Evolutionary conservation across 169 alveolate genomes (phyloP).

Genomic region (Eimeria zaria): DNA sequence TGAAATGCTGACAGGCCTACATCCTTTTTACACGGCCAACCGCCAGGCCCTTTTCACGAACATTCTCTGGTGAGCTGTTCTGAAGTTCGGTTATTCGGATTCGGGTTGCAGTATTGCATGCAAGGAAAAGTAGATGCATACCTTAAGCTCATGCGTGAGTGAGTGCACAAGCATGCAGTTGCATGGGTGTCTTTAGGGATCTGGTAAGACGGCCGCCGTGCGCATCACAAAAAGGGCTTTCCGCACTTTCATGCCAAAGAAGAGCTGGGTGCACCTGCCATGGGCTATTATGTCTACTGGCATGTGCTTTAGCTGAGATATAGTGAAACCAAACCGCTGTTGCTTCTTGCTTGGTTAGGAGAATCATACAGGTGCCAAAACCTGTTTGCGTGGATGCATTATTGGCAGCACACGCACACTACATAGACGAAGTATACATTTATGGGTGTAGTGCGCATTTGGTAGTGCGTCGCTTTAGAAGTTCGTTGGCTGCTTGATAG

Average conservation of each 20-base stretch:
- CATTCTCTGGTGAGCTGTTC: slow-evolving; percentile 87
- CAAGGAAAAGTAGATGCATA: no score
- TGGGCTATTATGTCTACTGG: no score
- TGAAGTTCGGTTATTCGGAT: not conserved
- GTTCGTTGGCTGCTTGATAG: not conserved
- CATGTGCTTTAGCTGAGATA: not conserved
- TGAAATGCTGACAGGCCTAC: slow-evolving; percentile 96
- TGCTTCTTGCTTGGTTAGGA: not conserved
- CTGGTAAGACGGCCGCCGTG: not conserved
- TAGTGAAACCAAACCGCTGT: not conserved
- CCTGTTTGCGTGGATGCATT: not conserved
- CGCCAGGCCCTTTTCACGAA: slow-evolving; percentile 91
- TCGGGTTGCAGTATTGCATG: not conserved
- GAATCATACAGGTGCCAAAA: not conserved
- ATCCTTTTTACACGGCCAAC: slow-evolving; percentile 94
- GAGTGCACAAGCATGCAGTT: not conserved
- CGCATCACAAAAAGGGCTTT: not conserved
- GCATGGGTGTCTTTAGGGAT: no score
- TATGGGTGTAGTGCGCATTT: no score
- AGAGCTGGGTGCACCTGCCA: not conserved
- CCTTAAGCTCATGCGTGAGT: not conserved
- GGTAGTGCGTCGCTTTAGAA: not conserved
- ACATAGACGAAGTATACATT: not conserved
- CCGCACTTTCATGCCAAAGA: not conserved
- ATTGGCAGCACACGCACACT: not conserved